Conservation (phyloP, 2,329 filamentous ascomycete genomes). For the Nectriaceae sp. region DNA sequence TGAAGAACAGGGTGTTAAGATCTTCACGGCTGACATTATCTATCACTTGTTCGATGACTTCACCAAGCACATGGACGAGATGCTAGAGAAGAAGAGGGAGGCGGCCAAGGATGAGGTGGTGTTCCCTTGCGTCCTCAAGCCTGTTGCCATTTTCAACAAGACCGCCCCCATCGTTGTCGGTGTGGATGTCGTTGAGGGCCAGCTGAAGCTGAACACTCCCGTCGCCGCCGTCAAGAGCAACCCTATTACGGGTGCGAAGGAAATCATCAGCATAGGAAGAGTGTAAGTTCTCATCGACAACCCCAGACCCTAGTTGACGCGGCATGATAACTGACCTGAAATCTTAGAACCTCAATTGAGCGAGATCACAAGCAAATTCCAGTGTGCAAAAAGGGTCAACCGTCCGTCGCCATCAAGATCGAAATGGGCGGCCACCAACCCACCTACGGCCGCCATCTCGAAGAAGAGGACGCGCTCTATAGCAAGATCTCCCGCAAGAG, state of each 20-base stretch:
- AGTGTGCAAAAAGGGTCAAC: slow-evolving; percentile 92
- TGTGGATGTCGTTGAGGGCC: slow-evolving; percentile 92
- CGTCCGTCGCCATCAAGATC: slow-evolving; percentile 97
- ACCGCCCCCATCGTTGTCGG: slow-evolving; percentile 92
- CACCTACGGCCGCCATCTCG: slow-evolving; percentile 89
- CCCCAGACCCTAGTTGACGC: not conserved
- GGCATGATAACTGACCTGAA: slow-evolving; percentile 20
- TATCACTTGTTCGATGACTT: slow-evolving; percentile 98
- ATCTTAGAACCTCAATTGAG: slow-evolving; percentile 82
- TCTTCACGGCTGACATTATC: slow-evolving; percentile 98
- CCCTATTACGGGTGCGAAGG: slow-evolving; percentile 75
- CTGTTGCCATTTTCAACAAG: slow-evolving; percentile 98
- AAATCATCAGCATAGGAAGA: slow-evolving; percentile 83
- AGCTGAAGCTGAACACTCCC: slow-evolving; percentile 82
- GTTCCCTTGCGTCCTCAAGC: slow-evolving; percentile 89
- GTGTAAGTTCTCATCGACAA: slow-evolving; percentile 66
- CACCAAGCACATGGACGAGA: slow-evolving; percentile 87
- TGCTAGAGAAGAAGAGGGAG: slow-evolving; percentile 91
- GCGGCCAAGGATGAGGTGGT: slow-evolving; percentile 94
- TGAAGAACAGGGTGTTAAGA: slow-evolving; percentile 92
- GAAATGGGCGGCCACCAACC: slow-evolving; percentile 92
- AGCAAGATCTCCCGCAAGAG: slow-evolving; percentile 82
- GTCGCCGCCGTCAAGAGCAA: slow-evolving; percentile 86
- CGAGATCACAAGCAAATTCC: slow-evolving; percentile 94
- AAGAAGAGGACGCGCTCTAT: slow-evolving; percentile 88